Base-by-base conservation (phyloP, 148 eudicot genomes). In the Silene conica region DNA sequence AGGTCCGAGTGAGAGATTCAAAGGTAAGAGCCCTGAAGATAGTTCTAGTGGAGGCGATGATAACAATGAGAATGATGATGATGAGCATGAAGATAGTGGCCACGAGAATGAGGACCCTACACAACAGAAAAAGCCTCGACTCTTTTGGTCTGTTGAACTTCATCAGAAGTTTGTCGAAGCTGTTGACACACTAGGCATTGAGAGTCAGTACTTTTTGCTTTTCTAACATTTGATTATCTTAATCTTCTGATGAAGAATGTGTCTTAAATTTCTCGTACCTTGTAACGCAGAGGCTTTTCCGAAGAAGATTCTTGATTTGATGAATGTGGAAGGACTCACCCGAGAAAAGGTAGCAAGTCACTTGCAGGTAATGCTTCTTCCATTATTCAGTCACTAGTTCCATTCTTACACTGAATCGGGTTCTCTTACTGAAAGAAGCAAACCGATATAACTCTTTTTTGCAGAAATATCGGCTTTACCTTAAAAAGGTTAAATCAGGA, bases 261-360 rank as follows among this genome's bases (percentile, higher is more conserved):
- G 14, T 70, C 4, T 64, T 67, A 5, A 11, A 5, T 65, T 69
- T 64, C 14, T 23, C 45, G 71, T 83, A 46, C 19, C 0, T 70
- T 15, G 15, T 74, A 10, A 54, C 18, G n/a, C 60, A 95, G 97
- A 86, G 86, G 98, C 96, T 60, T 87, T 92, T 67, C 97, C 97
- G 3, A 95, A 95, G 79, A 95, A 88, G 83, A 95, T 95, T 78
- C 97, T 95, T 73, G 98, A 95, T 69, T 45, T 88, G 73, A 95
- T 95, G 98, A 85, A 90, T 72, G 97, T 87, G 13, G 93, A 92
- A 69, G 90, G 90, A 72, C 90, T 95, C 20, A 92, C 96, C 8
- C 87, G 98, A 77, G 98, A 95, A 81, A 92, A 95, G 58, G 97
- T 95, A 50, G 98, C 98, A 8, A 95, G 98, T 90, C 98, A 95